These are phyloP conservation scores for Schizonepeta tenuifolia DNA, from an alignment of 257 asterid genomes.

Conservation along the genomic window DNA sequence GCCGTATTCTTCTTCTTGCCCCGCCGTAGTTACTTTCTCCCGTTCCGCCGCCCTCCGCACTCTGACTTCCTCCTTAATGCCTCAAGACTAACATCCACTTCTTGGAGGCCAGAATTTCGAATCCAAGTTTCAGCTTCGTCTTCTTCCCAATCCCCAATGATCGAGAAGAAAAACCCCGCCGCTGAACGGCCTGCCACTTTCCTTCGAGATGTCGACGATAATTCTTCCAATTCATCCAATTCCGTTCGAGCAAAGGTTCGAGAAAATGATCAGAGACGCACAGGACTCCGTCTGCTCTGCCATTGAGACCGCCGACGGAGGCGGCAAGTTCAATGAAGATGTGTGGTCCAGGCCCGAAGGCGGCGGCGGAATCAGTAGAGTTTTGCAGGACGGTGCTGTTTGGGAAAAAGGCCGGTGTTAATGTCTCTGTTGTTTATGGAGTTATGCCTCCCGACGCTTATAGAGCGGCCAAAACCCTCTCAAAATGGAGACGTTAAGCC, in stretches of 20 bases:
- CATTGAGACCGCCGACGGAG: slow-evolving; percentile 74
- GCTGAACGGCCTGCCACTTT: slow-evolving; percentile 65
- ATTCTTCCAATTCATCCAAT: slow-evolving; percentile 28
- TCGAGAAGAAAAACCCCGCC: slow-evolving; percentile 68
- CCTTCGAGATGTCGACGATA: slow-evolving; percentile 62
- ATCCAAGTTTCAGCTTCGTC: slow-evolving; percentile 41
- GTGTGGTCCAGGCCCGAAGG: slow-evolving; percentile 99
- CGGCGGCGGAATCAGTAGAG: slow-evolving; percentile 99
- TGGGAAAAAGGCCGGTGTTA: slow-evolving; percentile 98
- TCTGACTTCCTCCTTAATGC: slow-evolving; percentile 22
- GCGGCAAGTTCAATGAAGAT: slow-evolving; percentile 78
- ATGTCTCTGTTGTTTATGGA: slow-evolving; percentile 96
- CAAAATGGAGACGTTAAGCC: slow-evolving; percentile 66
- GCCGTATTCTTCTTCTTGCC: slow-evolving; percentile 30
- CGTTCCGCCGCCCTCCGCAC: slow-evolving; percentile 26
- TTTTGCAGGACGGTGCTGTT: slow-evolving; percentile 86
- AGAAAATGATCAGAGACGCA: slow-evolving; percentile 88
- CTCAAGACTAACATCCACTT: neutral
- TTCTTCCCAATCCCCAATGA: slow-evolving; percentile 48
- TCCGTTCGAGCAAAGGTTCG: slow-evolving; percentile 76
- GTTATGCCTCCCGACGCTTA: slow-evolving; percentile 99
- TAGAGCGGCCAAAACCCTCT: slow-evolving; percentile 85
- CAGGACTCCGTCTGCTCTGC: slow-evolving; percentile 83
- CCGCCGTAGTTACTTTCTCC: slow-evolving; percentile 31
- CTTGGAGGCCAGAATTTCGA: slow-evolving; percentile 18